Evolutionary conservation across 1,284 basidiomycete genomes (phyloP).

Genomic region (Ustilago trichophora): DNA sequence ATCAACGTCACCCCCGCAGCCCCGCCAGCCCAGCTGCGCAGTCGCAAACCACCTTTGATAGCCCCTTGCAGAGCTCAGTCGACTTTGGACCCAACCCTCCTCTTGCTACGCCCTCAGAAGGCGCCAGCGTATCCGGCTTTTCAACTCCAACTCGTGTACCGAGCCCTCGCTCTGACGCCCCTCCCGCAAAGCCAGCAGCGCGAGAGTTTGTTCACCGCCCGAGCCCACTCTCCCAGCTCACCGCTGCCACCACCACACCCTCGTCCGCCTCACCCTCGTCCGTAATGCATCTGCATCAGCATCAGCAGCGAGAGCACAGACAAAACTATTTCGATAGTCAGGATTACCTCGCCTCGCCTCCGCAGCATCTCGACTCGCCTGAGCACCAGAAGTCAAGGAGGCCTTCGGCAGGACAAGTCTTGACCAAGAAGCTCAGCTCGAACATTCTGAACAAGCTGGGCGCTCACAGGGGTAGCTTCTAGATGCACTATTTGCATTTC

Average conservation of each 20-base stretch:
- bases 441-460: conserved; percentile 31
- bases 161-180: conserved; percentile 17
- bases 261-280: not conserved
- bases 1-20: not conserved
- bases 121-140: conserved; percentile 16
- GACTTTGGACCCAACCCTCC: conserved; percentile 4
- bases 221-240: conserved; percentile 38
- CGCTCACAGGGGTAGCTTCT: conserved; percentile 25
- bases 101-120: conserved; percentile 9
- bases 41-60: not conserved
- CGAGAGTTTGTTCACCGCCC: conserved; percentile 30
- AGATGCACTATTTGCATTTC: not conserved
- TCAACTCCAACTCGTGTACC: conserved; percentile 21
- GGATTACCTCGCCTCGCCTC: not conserved
- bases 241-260: conserved; percentile 9
- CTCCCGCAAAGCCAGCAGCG: conserved; percentile 12
- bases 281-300: no score
- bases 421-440: conserved; percentile 39
- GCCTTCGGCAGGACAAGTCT: conserved; percentile 24
- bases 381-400: conserved; percentile 7
- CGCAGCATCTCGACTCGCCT: not conserved
- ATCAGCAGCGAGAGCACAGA: not conserved
- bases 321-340: not conserved
- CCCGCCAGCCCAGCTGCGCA: not conserved
- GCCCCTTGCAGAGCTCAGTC: conserved; percentile 3